Evolutionary conservation across 805 yeast species (phyloP), one percentile per base, ranked within the genome.

Genomic region (Saccharomycopsis sp.): DNA sequence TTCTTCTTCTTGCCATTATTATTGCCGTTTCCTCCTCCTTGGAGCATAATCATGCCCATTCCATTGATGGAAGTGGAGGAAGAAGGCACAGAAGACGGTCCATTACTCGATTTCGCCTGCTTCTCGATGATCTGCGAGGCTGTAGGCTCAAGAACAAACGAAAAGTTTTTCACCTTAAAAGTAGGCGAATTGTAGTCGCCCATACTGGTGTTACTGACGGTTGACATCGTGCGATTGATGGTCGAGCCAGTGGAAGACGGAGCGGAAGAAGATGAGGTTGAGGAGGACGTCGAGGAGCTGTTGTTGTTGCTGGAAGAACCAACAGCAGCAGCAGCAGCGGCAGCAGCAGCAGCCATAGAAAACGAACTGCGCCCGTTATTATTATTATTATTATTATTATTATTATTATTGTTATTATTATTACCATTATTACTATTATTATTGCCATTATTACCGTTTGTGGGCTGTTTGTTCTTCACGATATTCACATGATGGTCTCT

Each of bases 201-300:
- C 20, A 44, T 8, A 7, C 22, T 44, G 19, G 12, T 44, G 49
- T 19, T 44, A 17, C 49, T 44, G 38, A 29, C 38, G 5, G 38
- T 29, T 5, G 38, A 29, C 38, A 29, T 7, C 38, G 12, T 5
- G 9, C 38, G 38, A 12, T 29, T 29, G 38, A 29, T 29, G 22
- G 49, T 17, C 20, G 22, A n/a, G 22, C 49, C 49, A 8, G 49
- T 44, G 22, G 49, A 41, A 15, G 24, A 53, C 7, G 55, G 42
- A 5, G 23, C 42, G 19, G 56, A 53, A 24, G 56, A 53, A 14
- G 29, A 24, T 22, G 56, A 53, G 25, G 56, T 41, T 9, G 56
- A 38, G 22, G 56, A 53, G 25, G 56, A 53, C 17, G 56, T 53
- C 20, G 42, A 44, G 29, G 56, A 53, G 25, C 38, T 20, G 51